Base-by-base conservation (phyloP, 176 grass and related monocot genomes). In the Saccharum spontaneum region DNA sequence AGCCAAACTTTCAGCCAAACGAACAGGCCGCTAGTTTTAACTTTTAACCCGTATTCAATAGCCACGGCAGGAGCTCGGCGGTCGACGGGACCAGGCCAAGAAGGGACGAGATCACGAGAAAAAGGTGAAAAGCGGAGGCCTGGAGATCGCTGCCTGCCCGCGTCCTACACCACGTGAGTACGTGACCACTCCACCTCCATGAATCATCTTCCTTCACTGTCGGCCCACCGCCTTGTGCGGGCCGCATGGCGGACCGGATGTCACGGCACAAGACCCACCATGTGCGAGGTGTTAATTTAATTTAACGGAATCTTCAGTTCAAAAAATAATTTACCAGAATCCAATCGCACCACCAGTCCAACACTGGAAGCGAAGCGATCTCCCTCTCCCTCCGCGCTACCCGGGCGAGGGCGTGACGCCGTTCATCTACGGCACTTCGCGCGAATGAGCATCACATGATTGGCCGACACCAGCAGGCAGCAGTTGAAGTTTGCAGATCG, bases 261-360 rank as follows among this genome's bases (percentile, higher is more conserved):
- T 30, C 41, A 48, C 24, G 60, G 79, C 79, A 37, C 64, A 66
- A 54, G 64, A 69, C 15, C 15, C 46, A 40, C 48, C 79, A 71
- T 70, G 79, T 71, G 66, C 46, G 22, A 15, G 22, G 20, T 69
- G 79, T 38, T 62, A 62, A n/a, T 57, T 57, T 81, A 81, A 54
- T 55, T 70, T 18, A 40, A 48, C 20, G 31, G 45, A 69, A 26
- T 52, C 45, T 57, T n/a, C 7, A 57, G 54, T n/a, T 57, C 1
- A 2, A 22, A 57, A 57, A 57, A 15, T 20, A 55, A 20, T 57
- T 57, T 52, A 24, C 78, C 28, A 12, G 44, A 80, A 23, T 49
- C 63, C 63, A 16, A 34, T 80, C 20, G 41, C 20, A 33, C 77
- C 6, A 39, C 45, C 45, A 15, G 12, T 17, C 4, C 36, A 18